Evolutionary conservation across 441 rosid genomes (phyloP).

Genomic region (Dalechampia spathulata): DNA sequence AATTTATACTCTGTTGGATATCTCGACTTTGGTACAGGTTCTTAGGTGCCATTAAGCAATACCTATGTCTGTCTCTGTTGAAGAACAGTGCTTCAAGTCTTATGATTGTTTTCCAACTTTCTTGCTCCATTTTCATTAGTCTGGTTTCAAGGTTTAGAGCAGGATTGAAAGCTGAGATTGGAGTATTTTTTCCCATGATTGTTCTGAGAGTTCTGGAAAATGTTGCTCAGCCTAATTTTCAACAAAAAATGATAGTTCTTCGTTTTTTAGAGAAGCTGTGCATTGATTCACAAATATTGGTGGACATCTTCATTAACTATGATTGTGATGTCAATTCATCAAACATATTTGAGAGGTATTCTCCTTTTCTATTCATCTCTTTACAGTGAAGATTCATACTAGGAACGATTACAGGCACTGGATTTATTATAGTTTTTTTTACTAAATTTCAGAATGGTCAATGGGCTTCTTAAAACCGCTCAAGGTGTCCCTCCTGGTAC

Average conservation of each 20-base stretch:
- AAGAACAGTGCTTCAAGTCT: constrained; percentile 95
- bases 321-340: constrained; percentile 99
- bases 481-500: constrained; percentile 90
- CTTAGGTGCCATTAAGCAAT: constrained; percentile 92
- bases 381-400: constrained; percentile 3
- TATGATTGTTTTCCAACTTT: constrained; percentile 96
- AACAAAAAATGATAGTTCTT: constrained; percentile 98
- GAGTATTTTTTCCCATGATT: constrained; percentile 98
- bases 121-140: constrained; percentile 96
- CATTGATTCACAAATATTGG: constrained; percentile 94
- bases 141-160: constrained; percentile 94
- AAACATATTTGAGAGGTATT: constrained; percentile 97
- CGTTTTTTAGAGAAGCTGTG: constrained; percentile 93
- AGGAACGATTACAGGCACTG: constrained; percentile 3
- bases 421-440: not conserved
- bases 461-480: constrained; percentile 99
- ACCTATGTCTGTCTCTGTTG: constrained; percentile 82
- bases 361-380: constrained; percentile 5
- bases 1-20: constrained; percentile 13
- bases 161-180: constrained; percentile 98
- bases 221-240: constrained; percentile 97
- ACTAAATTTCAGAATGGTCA: constrained; percentile 68
- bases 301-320: constrained; percentile 93
- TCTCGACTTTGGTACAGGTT: constrained; percentile 56
- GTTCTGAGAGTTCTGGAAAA: constrained; percentile 94